Evolutionary conservation across 1,139 yeast genomes (phyloP), one percentile per base, ranked within the genome.

Genomic region (Debaryomyces udenii): DNA sequence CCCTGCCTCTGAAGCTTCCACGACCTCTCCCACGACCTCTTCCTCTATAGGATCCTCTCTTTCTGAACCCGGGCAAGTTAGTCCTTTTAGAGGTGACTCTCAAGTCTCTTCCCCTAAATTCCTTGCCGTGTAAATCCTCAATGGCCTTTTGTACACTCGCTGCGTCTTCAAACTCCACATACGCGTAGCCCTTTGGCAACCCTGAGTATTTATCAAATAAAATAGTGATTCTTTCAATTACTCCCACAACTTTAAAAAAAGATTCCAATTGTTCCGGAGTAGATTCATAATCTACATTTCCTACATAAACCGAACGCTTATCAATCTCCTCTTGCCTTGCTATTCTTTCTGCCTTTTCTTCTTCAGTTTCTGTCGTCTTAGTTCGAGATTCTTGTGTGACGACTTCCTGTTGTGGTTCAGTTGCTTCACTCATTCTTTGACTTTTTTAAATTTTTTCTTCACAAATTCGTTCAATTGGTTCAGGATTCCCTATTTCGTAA

Each of bases 121-220:
- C 51, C 33, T 59, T 51, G 6, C 70, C 74, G 43, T 68, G 57
- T 35, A 67, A 54, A 35, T 61, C 65, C n/a, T 54, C 60, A 47
- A 70, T 64, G 13, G 78, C 74, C 42, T 54, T 53, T 27, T 56
- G 44, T 4, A 63, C 74, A 34, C 63, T 56, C 23, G 56, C 68
- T 3, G 37, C 39, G 13, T 41, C 50, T 31, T 59, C 64, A 52
- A 68, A 72, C 47, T 71, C 75, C 41, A 72, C 61, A 44, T 70
- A 71, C 3, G 77, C 77, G 44, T 68, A 69, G n/a, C 78, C 78
- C 50, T 70, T 72, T 4, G 76, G 73, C 29, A 62, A 55, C 2
- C 76, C 74, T 3, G 68, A 55, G 49, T 45, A 60, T 40, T 61
- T 58, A 48, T 70, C 73, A 41, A 69, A 66, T 44, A 70, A 57